These are phyloP conservation scores for Lichenothelia convexa DNA, from an alignment of 495 filamentous ascomycete species.

Conservation along the genomic window DNA sequence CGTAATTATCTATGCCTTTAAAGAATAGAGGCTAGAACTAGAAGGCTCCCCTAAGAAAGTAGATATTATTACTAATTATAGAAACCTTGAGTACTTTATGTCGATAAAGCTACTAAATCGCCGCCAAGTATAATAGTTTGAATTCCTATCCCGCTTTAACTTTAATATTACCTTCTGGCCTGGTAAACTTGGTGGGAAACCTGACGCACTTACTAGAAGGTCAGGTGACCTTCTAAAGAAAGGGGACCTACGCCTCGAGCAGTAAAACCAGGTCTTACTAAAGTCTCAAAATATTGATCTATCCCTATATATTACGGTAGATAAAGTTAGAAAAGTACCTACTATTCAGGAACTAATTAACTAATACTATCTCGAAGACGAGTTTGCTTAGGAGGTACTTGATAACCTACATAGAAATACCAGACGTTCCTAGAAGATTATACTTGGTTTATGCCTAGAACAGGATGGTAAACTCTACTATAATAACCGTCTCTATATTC, in stretches of 20 bases:
- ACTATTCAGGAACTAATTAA: not conserved
- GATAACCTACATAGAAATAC: not conserved
- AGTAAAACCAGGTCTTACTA: not conserved
- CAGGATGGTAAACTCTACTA: not conserved
- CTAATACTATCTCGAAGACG: not conserved
- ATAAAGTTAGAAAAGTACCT: not conserved
- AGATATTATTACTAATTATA: slow-evolving; percentile 7
- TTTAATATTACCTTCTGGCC: slow-evolving; percentile 2
- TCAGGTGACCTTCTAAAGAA: not conserved
- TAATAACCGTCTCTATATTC: not conserved
- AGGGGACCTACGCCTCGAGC: not conserved
- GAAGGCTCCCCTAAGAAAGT: not conserved
- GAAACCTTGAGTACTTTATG: slow-evolving; percentile 7
- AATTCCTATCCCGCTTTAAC: slow-evolving; percentile 4
- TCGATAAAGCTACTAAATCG: slow-evolving; percentile 1
- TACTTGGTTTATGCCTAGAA: not conserved
- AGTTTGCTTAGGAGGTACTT: not conserved
- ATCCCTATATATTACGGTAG: not conserved
- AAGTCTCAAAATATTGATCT: not conserved
- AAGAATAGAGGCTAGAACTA: slow-evolving; percentile 4
- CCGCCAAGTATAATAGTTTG: slow-evolving; percentile 1
- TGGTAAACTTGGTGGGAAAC: not conserved
- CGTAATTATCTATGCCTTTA: slow-evolving; percentile 5
- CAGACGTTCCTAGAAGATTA: not conserved
- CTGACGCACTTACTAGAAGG: not conserved